A percentile compares a stretch with the other conserved stretches of the same genome.
These are phyloP conservation scores for Mycena pura DNA, from an alignment of 768 basidiomycete species.

Conservation along the genomic window DNA sequence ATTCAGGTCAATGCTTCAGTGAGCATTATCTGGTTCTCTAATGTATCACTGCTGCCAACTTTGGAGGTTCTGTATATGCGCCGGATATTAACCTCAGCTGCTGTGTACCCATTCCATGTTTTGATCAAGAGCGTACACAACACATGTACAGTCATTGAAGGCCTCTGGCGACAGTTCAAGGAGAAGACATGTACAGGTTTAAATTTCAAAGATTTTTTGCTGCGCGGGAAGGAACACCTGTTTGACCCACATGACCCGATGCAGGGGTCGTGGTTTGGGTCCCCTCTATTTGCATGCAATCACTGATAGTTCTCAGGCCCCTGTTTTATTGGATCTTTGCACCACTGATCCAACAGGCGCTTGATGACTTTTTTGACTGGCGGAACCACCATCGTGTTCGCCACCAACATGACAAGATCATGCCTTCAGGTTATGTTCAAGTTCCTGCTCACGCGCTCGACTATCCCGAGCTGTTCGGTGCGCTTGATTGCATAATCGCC, in stretches of 20 bases:
- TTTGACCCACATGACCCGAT: conserved; percentile 14
- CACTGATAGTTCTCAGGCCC: neutral
- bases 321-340: conserved; percentile 11
- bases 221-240: conserved; percentile 10
- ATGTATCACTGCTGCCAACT: neutral
- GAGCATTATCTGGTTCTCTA: too few relatives aligned
- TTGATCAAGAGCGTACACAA: conserved; percentile 24
- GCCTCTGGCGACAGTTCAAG: conserved; percentile 25
- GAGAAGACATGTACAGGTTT: conserved; percentile 22
- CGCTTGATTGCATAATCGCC: conserved; percentile 16
- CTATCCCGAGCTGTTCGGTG: conserved; percentile 11
- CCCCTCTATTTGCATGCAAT: neutral
- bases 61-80: conserved; percentile 1
- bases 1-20: too few relatives aligned
- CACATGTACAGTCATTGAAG: conserved; percentile 28
- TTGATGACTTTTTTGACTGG: conserved; percentile 24
- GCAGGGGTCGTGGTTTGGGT: conserved; percentile 5
- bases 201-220: conserved; percentile 23
- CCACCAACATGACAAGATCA: conserved; percentile 23
- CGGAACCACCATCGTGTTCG: conserved; percentile 32
- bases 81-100: conserved; percentile 22
- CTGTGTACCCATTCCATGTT: conserved; percentile 15
- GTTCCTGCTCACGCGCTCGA: conserved; percentile 15
- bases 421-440: conserved; percentile 32
- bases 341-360: conserved; percentile 19